Percentiles rank a stretch among this genome's conserved stretches.
Evolutionary conservation across 2,329 filamentous ascomycete genomes (phyloP).

Genomic region (Claviceps maximensis): DNA sequence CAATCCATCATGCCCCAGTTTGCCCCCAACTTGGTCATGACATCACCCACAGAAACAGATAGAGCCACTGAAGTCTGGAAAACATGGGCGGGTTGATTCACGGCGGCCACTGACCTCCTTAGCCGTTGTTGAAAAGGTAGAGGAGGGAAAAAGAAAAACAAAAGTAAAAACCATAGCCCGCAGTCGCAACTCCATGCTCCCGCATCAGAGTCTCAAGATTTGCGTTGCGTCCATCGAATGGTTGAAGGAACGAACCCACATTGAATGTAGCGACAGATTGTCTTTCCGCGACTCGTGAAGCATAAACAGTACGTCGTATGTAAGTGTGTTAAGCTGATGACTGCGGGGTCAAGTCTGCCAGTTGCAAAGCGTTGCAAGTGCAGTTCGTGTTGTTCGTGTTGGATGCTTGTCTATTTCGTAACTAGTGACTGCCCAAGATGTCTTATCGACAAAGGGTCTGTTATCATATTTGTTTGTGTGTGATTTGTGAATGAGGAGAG

Average conservation of each 20-base stretch:
- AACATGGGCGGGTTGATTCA: background rate
- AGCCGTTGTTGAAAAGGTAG: constrained; percentile 3
- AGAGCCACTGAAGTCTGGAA: background rate
- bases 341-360: too few species aligned
- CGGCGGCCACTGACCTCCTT: background rate
- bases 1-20: background rate
- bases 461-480: too few species aligned
- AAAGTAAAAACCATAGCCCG: background rate
- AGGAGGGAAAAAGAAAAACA: too few species aligned
- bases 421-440: background rate
- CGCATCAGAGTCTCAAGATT: background rate
- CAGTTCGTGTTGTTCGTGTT: too few species aligned
- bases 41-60: background rate
- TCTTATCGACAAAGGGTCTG: too few species aligned
- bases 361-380: too few species aligned
- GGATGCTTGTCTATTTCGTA: background rate
- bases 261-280: background rate
- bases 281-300: background rate
- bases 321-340: background rate
- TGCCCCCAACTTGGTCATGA: background rate
- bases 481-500: background rate
- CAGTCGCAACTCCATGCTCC: background rate
- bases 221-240: background rate
- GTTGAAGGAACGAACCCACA: background rate
- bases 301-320: too few species aligned